These are phyloP conservation scores for Conticribra guillardii DNA, from an alignment of 108 stramenopile species.

Conservation along the genomic window DNA sequence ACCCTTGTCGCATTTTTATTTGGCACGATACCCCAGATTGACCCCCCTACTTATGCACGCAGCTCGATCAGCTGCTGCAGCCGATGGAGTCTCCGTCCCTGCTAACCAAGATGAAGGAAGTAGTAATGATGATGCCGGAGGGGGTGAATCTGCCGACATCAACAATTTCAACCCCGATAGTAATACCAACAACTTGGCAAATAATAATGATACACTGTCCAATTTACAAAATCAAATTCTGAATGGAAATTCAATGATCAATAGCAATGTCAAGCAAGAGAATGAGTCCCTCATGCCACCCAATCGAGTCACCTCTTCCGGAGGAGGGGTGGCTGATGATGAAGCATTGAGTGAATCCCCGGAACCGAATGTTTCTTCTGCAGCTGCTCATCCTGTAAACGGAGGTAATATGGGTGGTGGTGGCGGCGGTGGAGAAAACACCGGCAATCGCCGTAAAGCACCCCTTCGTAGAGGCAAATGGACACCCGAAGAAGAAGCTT, in stretches of 20 bases:
- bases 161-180: too few species aligned
- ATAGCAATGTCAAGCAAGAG: not conserved
- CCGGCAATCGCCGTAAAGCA: not conserved
- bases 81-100: not conserved
- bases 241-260: not conserved
- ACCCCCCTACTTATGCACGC: conserved; percentile 3
- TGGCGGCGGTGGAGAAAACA: not conserved
- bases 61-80: conserved; percentile 4
- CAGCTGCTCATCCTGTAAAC: not conserved
- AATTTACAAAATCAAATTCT: not conserved
- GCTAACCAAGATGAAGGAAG: not conserved
- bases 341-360: not conserved
- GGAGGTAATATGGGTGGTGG: not conserved
- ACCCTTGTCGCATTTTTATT: not conserved
- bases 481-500: conserved; percentile 96
- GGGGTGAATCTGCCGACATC: too few species aligned
- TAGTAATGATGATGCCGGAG: not conserved
- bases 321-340: not conserved
- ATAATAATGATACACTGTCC: not conserved
- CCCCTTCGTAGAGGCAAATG: conserved; percentile 86
- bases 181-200: not conserved
- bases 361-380: not conserved
- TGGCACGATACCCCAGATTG: too few species aligned
- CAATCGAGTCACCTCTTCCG: not conserved
- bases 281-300: not conserved